Conservation (phyloP, 306 rosid species). For the Begonia masoniana region DNA sequence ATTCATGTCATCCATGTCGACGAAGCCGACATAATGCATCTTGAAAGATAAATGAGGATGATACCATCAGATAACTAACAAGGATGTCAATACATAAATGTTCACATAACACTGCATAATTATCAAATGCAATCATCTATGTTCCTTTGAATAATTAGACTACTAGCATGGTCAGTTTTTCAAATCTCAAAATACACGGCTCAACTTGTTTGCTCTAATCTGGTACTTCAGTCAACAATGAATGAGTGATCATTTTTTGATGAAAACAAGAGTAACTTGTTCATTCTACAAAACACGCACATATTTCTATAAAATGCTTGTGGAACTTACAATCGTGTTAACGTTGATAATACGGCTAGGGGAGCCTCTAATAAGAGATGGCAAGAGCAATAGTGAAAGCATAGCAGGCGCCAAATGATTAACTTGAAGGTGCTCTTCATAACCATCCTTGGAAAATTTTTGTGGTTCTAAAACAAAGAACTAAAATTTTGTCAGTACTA, state of each 20-base stretch:
- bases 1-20: constrained; percentile 87
- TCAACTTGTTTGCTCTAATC: too few relatives aligned
- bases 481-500: constrained; percentile 7
- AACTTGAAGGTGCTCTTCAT: constrained; percentile 97
- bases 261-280: too few relatives aligned
- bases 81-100: not conserved
- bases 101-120: too few relatives aligned
- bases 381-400: constrained; percentile 87
- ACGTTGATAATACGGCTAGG: constrained; percentile 88
- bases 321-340: constrained; percentile 75
- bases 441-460: constrained; percentile 76
- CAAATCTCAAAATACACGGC: too few relatives aligned
- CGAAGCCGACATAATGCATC: constrained; percentile 94
- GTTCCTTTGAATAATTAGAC: too few relatives aligned
- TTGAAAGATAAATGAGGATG: constrained; percentile 16
- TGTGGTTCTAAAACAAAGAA: constrained; percentile 61
- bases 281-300: too few relatives aligned
- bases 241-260: too few relatives aligned
- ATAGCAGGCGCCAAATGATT: constrained; percentile 94
- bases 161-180: too few relatives aligned
- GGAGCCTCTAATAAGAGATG: constrained; percentile 88
- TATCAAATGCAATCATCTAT: too few relatives aligned
- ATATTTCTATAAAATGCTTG: constrained; percentile 2
- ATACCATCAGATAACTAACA: constrained; percentile 9
- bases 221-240: too few relatives aligned